These are phyloP conservation scores for Sporormia fimetaria DNA, from an alignment of 495 filamentous ascomycete genomes.

Conservation along the genomic window DNA sequence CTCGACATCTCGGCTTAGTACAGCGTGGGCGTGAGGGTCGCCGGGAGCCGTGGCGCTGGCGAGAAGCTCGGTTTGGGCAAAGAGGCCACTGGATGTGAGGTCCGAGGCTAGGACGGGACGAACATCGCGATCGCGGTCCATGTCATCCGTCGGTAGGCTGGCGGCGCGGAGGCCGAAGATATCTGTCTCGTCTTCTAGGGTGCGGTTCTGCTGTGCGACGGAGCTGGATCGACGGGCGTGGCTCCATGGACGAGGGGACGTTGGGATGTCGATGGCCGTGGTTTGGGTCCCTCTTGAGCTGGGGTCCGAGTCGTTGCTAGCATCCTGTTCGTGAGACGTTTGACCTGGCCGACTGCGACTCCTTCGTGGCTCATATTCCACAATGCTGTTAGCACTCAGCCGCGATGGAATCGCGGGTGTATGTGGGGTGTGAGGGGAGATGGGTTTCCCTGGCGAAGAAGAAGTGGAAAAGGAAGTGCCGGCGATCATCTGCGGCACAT, in stretches of 20 bases:
- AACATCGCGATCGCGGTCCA: conserved; percentile 15
- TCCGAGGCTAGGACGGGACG: conserved; percentile 24
- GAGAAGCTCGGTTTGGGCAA: conserved; percentile 20
- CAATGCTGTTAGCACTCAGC: conserved; percentile 76
- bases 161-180: conserved; percentile 57
- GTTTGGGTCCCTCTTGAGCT: conserved; percentile 31
- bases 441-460: conserved; percentile 81
- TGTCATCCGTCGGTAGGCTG: conserved; percentile 60
- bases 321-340: conserved; percentile 13
- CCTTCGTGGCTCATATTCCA: conserved; percentile 47
- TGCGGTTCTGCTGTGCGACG: conserved; percentile 57
- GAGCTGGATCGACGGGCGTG: conserved; percentile 62
- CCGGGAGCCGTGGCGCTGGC: conserved; percentile 5
- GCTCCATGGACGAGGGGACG: conserved; percentile 55
- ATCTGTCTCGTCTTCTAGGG: conserved; percentile 50
- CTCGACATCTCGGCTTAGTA: conserved; percentile 8
- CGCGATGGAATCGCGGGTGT: conserved; percentile 86
- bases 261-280: conserved; percentile 72
- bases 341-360: conserved; percentile 19
- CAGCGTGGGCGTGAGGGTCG: conserved; percentile 1
- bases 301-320: not conserved
- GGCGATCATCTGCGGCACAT: conserved; percentile 71
- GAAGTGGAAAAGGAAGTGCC: conserved; percentile 73
- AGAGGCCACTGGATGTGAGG: conserved; percentile 28
- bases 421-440: conserved; percentile 89